Base-by-base conservation (phyloP, 495 filamentous ascomycete genomes). In the Annulohypoxylon maeteangense region DNA sequence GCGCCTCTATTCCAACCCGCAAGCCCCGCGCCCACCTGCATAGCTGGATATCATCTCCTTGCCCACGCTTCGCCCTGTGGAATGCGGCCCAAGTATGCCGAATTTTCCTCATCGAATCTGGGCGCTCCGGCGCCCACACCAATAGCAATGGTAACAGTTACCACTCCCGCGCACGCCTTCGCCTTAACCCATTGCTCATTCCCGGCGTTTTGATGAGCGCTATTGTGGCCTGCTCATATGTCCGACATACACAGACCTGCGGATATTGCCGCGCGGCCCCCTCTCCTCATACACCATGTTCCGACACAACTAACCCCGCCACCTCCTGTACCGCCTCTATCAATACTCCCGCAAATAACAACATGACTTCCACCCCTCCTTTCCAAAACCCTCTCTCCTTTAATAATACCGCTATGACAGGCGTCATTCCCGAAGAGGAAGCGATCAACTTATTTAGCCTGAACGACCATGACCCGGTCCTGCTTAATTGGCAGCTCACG, bases 181-280 rank as follows among this genome's bases (percentile, higher is more conserved):
- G 29, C n/a, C 64, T 79, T 23, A 79, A 79, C 69, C 77, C 78
- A 0, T 64, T 79, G 3, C 65, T 74, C 1, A 56, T 71, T 8
- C 67, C 76, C 1, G 71, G 72, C 22, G 56, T 79, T 4, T 50
- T 79, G 29, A 79, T 75, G 77, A 73, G 75, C 58, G 78, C 78
- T 16, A 69, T 80, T 18, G 60, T 76, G 4, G 56, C 72, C 7
- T 78, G 75, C 64, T 74, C 72, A 7, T 80, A 75, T 61, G 70
- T 75, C 5, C 70, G 65, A 10, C 47, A 72, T 20, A 67, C 62
- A 7, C 50, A 54, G 4, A 32, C 65, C n/a, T 80, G 78, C 62
- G 55, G 60, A 0, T 34, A 44, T 8, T 80, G 78, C 50, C 54
- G 61, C 51, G 29, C 57, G 34, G 31, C 31, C 48, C 6, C 48